Evolutionary conservation across 441 rosid species (phyloP), one percentile per base, ranked within the genome.

Genomic region (Gossypium trilobum): DNA sequence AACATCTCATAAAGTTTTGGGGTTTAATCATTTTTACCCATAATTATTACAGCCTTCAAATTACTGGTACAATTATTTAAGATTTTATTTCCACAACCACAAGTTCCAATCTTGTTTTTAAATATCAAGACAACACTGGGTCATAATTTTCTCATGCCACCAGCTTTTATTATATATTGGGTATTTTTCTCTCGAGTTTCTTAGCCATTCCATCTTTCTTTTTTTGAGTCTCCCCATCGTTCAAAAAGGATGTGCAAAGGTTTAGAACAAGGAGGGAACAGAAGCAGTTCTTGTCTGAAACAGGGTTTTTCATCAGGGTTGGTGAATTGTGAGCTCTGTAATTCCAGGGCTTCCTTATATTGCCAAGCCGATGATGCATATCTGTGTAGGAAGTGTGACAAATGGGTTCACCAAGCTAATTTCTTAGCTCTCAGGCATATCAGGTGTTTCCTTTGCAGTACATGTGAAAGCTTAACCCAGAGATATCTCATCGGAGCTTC

Each of bases 351-450:
- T 9, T 68, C 81, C 25, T 68, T 91, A 56, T 92, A 87, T 73
- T 92, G 98, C 77, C 89, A 84, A 74, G 98, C 98, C 0, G 98
- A 92, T 74, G 78, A 86, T 62, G 98, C 98, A 0, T 89, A 68
- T 70, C 86, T 91, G 0, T 92, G 98, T 75, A 13, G 79, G 56
- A 79, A 79, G 74, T 92, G 98, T 31, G 98, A 92, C 56, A 82
- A 74, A 76, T 74, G 80, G 84, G 97, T 89, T 13, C 95, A 91
- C 23, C 83, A 81, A 57, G 98, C 96, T 7, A 92, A 92, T 77
- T 89, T 92, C 85, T 73, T 92, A 31, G 96, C 96, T 2, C 83
- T 62, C 74, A 87, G 98, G 74, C 98, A 92, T 20, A 75, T 88
- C 27, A 71, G 98, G 71, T 85, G 95, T 72, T 78, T 92, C 74